A percentile compares a stretch with the other conserved stretches of the same genome.
phyloP scores from a whole-genome alignment of 2,329 filamentous ascomycete genomes.

The Colletotrichum orchidophilum region DNA sequence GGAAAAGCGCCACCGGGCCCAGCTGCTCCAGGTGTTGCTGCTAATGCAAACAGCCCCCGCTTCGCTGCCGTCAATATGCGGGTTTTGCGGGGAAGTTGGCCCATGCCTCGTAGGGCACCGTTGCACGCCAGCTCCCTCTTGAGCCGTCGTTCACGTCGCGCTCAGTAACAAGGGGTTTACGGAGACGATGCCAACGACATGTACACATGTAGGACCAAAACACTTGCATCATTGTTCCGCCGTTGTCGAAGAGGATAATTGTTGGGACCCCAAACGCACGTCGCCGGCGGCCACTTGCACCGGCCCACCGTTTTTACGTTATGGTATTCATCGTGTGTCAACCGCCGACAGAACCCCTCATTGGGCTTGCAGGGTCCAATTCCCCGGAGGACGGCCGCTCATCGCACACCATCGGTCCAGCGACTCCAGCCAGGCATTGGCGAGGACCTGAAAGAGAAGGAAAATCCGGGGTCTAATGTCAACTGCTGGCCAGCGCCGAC shows the following conservation, averaged over 20 bases:
- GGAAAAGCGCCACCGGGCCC: constrained; percentile 5
- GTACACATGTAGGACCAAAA: not conserved
- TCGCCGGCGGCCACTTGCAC: constrained; percentile 24
- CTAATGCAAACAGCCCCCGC: constrained; percentile 30
- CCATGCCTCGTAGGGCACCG: constrained; percentile 26
- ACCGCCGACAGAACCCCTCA: not conserved
- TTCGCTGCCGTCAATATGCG: constrained; percentile 23
- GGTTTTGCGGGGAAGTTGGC: constrained; percentile 31
- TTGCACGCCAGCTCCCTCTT: not conserved
- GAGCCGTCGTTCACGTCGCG: not conserved
- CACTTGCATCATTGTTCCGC: not conserved
- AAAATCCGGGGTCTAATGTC: constrained; percentile 26
- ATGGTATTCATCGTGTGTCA: constrained; percentile 17
- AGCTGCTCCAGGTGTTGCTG: constrained; percentile 4
- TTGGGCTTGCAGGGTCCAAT: constrained; percentile 6
- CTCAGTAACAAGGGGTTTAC: not conserved
- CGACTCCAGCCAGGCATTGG: not conserved
- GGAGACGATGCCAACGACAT: constrained; percentile 1
- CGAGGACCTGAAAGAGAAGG: not conserved
- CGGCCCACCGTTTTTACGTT: constrained; percentile 30
- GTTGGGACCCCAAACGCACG: not conserved
- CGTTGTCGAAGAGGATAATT: constrained; percentile 1
- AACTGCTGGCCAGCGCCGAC: constrained; percentile 12
- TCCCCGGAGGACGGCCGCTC: constrained; percentile 6
- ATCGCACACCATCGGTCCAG: constrained; percentile 28